Base-by-base conservation (phyloP, 768 basidiomycete genomes). In the Filobasidium floriforme region DNA sequence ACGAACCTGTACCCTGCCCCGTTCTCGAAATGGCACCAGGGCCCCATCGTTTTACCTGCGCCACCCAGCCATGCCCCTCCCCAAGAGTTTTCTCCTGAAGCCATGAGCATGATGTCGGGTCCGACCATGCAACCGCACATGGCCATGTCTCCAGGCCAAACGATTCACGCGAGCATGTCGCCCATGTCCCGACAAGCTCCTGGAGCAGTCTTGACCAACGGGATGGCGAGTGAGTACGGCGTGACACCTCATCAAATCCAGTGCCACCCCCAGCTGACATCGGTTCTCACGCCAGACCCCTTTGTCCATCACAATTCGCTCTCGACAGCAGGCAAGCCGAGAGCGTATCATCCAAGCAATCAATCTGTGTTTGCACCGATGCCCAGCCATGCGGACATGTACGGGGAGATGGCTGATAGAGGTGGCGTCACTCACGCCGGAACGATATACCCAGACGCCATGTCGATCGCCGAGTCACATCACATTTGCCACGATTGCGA, bases 301-400 rank as follows among this genome's bases (percentile, higher is more conserved):
- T 57, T 57, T 57, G 54, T 57, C 22, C 54, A 57, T n/a, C 54
- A 57, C 54, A 57, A 57, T 24, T 24, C 22, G 22, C 54, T 57
- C 54, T 57, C 54, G 24, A 57, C 54, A 4, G 54, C 54, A 32
- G 54, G 22, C 15, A 24, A 24, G 22, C 14, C 29, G 22, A 15
- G 29, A 24, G 54, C 26, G 14, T 57, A 57, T 32, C 22, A 57
- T n/a, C 24, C 54, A 57, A 57, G 54, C 26, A 26, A 5, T 24
- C 54, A 57, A 19, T 57, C 54, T 24, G 14, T 57, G 4, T 57
- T 57, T 15, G 18, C 46, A 12, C 54, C 26, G 54, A 28, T 49
- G 46, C 46, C 22, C 5, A 49, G 46, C 18, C 46, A 49, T 18
- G 22, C 46, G 46, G 32, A 37, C 32, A 37, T 37, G 32, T 37